Evolutionary conservation across 2,329 filamentous ascomycete species (phyloP).

Genomic region (Microsporum audouinii): DNA sequence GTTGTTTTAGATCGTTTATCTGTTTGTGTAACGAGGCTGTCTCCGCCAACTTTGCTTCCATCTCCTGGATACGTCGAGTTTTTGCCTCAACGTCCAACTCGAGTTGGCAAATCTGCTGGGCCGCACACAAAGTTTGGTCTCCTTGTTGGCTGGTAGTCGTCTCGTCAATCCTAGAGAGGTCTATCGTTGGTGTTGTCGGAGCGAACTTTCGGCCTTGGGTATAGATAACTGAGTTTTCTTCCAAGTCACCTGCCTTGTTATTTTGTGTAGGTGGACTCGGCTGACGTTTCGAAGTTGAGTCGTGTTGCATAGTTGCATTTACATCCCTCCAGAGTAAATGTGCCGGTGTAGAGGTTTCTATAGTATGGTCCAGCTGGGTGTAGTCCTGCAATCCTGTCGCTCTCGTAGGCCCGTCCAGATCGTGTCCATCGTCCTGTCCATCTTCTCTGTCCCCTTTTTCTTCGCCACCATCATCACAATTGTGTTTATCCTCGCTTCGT

Average conservation of each 20-base stretch:
- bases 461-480: constrained; percentile 9
- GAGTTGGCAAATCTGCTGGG: constrained; percentile 30
- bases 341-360: constrained; percentile 36
- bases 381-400: constrained; percentile 26
- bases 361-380: constrained; percentile 33
- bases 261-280: neutral
- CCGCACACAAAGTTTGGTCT: constrained; percentile 26
- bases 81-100: constrained; percentile 29
- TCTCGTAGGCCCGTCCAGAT: constrained; percentile 21
- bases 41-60: neutral
- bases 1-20: neutral
- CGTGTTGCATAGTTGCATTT: neutral
- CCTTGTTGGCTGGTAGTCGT: neutral
- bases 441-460: constrained; percentile 5
- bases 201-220: neutral
- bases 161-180: neutral
- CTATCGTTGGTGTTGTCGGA: neutral
- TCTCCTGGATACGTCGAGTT: constrained; percentile 16
- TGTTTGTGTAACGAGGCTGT: neutral
- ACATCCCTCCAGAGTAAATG: constrained; percentile 25
- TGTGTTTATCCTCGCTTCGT: constrained; percentile 10
- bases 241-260: neutral
- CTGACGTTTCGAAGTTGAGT: neutral
- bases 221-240: constrained; percentile 1
- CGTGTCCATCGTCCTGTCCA: constrained; percentile 14